Evolutionary conservation across 106 monocot species (phyloP).

Genomic region (Cymbidium sinense): DNA sequence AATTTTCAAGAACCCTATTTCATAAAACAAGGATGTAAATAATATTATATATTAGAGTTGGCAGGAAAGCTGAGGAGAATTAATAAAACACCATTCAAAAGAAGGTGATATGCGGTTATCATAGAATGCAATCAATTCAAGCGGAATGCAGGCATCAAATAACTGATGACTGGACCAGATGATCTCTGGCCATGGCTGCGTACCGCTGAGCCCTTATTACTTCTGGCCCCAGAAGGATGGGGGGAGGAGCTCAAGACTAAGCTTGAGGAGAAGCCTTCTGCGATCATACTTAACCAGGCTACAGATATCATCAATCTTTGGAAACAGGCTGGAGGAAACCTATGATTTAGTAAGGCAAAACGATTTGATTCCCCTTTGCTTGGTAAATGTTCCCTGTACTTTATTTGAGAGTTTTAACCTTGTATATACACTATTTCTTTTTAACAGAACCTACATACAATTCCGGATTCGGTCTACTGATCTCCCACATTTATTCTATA

Average conservation of each 20-base stretch:
- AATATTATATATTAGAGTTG: too few species aligned
- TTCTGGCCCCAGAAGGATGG: conserved; percentile 63
- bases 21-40: too few species aligned
- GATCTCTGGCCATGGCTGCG: conserved; percentile 35
- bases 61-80: too few species aligned
- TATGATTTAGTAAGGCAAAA: neutral
- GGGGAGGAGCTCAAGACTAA: conserved; percentile 63
- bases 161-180: neutral
- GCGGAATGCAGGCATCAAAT: too few species aligned
- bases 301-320: conserved; percentile 69
- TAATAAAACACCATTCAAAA: too few species aligned
- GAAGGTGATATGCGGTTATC: too few species aligned
- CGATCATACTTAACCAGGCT: conserved; percentile 59
- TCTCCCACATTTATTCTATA: too few species aligned
- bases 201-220: conserved; percentile 53
- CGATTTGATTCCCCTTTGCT: neutral
- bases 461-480: too few species aligned
- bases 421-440: neutral
- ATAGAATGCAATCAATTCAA: too few species aligned
- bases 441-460: too few species aligned
- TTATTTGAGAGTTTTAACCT: neutral
- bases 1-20: too few species aligned
- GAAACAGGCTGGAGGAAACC: conserved; percentile 52
- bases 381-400: neutral
- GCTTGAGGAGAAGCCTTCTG: conserved; percentile 46